Conservation (phyloP, 345 rosid species). For the Hibiscus tridactylites region DNA sequence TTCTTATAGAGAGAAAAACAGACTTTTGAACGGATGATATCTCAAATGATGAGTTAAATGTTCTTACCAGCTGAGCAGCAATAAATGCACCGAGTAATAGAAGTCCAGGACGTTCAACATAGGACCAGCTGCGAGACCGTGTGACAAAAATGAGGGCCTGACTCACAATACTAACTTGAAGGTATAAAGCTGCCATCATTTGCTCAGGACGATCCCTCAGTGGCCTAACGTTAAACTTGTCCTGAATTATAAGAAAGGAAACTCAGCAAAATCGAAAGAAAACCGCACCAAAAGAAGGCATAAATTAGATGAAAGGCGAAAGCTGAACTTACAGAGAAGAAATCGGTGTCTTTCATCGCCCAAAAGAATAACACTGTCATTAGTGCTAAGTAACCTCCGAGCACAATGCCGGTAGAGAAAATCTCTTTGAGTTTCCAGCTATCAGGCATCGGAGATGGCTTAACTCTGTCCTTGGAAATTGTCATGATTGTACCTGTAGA, state of each 20-base stretch:
- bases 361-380: conserved; percentile 81
- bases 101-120: conserved; percentile 63
- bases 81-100: conserved; percentile 52
- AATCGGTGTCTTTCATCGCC: conserved; percentile 59
- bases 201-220: conserved; percentile 19
- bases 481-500: conserved; percentile 82
- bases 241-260: conserved; percentile 26
- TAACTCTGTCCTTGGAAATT: conserved; percentile 73
- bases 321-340: conserved; percentile 53
- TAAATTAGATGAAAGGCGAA: background rate
- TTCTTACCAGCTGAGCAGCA: conserved; percentile 66
- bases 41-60: background rate
- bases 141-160: conserved; percentile 89
- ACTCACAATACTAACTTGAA: conserved; percentile 86
- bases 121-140: conserved; percentile 89
- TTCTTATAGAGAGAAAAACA: background rate
- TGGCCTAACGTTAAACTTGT: conserved; percentile 46
- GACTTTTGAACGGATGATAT: background rate
- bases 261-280: conserved; percentile 1
- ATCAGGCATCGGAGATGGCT: conserved; percentile 85
- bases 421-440: conserved; percentile 87
- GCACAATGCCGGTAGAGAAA: conserved; percentile 71
- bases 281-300: background rate
- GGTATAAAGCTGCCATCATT: conserved; percentile 79
- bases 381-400: conserved; percentile 72